Conservation (phyloP, 768 basidiomycete species). For the Tulasnella sp. region DNA sequence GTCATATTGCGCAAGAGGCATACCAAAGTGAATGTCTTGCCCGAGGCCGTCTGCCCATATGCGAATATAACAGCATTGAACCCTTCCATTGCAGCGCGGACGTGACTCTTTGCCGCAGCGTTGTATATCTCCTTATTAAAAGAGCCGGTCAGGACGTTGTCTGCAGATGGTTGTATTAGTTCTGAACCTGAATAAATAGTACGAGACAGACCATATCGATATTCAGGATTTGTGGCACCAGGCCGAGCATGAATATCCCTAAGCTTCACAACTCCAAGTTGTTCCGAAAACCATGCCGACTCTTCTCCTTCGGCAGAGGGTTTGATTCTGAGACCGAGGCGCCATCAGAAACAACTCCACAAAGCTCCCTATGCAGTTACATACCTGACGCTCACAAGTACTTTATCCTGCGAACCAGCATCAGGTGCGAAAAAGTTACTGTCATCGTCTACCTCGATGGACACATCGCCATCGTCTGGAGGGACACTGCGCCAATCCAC, state of each 20-base stretch:
- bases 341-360: neutral
- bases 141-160: slow-evolving; percentile 63
- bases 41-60: slow-evolving; percentile 76
- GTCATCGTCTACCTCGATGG: slow-evolving; percentile 48
- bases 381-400: slow-evolving; percentile 72
- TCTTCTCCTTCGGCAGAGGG: slow-evolving; percentile 33
- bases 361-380: slow-evolving; percentile 8
- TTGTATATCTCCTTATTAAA: slow-evolving; percentile 65
- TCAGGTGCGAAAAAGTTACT: slow-evolving; percentile 22
- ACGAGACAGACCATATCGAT: slow-evolving; percentile 20
- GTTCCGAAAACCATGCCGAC: slow-evolving; percentile 25
- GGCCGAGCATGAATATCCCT: slow-evolving; percentile 19
- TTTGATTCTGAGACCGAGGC: slow-evolving; percentile 38
- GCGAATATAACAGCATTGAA: slow-evolving; percentile 95
- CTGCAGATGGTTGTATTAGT: slow-evolving; percentile 30
- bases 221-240: slow-evolving; percentile 25
- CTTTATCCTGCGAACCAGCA: slow-evolving; percentile 41
- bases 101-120: slow-evolving; percentile 62
- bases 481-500: slow-evolving; percentile 62
- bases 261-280: slow-evolving; percentile 9
- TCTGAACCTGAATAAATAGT: slow-evolving; percentile 38
- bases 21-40: slow-evolving; percentile 43
- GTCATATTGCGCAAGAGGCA: neutral
- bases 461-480: slow-evolving; percentile 29
- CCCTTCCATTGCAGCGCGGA: slow-evolving; percentile 87